Evolutionary conservation across 2,329 filamentous ascomycete species (phyloP).

Genomic region (Neodidymelliopsis sp.): DNA sequence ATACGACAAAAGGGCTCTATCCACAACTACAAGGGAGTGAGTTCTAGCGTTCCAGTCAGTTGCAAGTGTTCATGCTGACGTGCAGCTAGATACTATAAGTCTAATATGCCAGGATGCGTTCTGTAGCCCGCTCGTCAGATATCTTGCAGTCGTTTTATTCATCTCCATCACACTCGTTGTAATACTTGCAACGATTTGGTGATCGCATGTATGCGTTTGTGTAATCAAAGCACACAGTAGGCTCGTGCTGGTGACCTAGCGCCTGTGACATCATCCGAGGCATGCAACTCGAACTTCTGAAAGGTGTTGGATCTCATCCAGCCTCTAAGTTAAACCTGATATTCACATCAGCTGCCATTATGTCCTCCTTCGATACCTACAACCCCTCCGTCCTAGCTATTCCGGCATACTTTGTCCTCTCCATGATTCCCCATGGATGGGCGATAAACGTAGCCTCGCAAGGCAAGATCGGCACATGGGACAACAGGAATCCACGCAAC

Average conservation of each 20-base stretch:
- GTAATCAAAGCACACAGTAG: too few species aligned
- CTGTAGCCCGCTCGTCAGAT: constrained; percentile 4
- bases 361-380: constrained; percentile 30
- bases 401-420: constrained; percentile 54
- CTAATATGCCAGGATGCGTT: constrained; percentile 3
- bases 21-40: neutral
- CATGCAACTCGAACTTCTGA: too few species aligned
- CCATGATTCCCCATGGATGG: constrained; percentile 51
- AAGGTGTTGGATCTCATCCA: too few species aligned
- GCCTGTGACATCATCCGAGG: neutral
- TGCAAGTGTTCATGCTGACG: too few species aligned
- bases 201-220: too few species aligned
- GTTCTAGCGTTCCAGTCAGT: neutral
- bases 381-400: constrained; percentile 55
- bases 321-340: too few species aligned
- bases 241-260: too few species aligned
- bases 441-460: constrained; percentile 48
- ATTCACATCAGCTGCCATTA: too few species aligned
- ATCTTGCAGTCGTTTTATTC: neutral
- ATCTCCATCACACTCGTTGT: constrained; percentile 1
- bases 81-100: neutral
- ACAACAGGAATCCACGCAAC: constrained; percentile 55
- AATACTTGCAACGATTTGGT: constrained; percentile 1
- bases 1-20: neutral
- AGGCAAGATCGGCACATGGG: constrained; percentile 47